A percentile compares a stretch with the other conserved stretches of the same genome.
Conservation (phyloP, 2,329 filamentous ascomycete genomes). For the Alternaria metachromatica region DNA sequence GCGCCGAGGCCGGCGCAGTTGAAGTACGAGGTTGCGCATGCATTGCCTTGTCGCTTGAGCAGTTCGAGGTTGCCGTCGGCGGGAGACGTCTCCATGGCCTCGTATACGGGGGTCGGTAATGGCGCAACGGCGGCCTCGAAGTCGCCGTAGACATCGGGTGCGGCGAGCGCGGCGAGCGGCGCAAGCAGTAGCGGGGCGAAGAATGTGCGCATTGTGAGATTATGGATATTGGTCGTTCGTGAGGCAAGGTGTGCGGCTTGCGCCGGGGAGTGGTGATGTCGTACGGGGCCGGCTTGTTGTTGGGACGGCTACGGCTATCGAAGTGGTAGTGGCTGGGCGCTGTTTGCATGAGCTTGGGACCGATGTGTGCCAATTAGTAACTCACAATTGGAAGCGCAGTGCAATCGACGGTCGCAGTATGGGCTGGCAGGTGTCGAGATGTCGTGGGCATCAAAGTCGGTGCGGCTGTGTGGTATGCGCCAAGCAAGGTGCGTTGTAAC, state of each 20-base stretch:
- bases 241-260: conserved; percentile 13
- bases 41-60: conserved; percentile 46
- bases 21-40: conserved; percentile 61
- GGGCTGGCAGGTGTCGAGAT: conserved; percentile 10
- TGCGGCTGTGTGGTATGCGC: conserved; percentile 10
- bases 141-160: conserved; percentile 35
- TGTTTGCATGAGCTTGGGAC: not conserved
- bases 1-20: conserved; percentile 61
- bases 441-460: conserved; percentile 12
- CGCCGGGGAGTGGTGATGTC: conserved; percentile 13
- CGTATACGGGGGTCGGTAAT: conserved; percentile 26
- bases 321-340: conserved; percentile 6
- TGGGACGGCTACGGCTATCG: conserved; percentile 11
- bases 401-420: not conserved
- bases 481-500: conserved; percentile 11
- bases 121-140: conserved; percentile 41
- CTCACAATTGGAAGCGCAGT: not conserved
- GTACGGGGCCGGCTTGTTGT: conserved; percentile 7
- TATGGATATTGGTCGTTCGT: not conserved
- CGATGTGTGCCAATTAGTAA: not conserved
- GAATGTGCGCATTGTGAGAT: conserved; percentile 37
- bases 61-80: conserved; percentile 33
- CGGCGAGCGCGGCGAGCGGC: conserved; percentile 38
- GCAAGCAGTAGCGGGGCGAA: conserved; percentile 36
- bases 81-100: conserved; percentile 30